phyloP scores from a whole-genome alignment of 768 basidiomycete species.

The Favolaschia claudopus region DNA sequence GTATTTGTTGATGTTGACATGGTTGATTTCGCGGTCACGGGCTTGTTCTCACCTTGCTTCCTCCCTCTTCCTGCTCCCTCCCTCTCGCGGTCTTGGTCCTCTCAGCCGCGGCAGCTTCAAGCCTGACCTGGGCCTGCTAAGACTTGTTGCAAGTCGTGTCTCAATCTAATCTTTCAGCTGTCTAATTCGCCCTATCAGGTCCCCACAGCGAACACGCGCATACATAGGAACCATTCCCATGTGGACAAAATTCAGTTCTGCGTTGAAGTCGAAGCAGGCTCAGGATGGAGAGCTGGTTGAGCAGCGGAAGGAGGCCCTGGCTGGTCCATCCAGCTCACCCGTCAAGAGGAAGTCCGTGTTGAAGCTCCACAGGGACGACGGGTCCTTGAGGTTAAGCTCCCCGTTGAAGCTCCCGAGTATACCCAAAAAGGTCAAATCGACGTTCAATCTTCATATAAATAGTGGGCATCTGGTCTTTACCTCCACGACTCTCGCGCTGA shows the following conservation, averaged over 20 bases:
- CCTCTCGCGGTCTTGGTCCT: neutral
- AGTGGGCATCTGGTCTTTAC: constrained; percentile 42
- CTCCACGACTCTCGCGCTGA: constrained; percentile 39
- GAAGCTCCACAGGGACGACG: constrained; percentile 62
- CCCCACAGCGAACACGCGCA: neutral
- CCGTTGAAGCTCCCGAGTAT: constrained; percentile 43
- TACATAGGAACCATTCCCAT: neutral
- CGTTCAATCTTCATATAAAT: constrained; percentile 44
- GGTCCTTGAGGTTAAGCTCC: constrained; percentile 42
- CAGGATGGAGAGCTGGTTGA: constrained; percentile 6
- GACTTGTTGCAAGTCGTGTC: neutral
- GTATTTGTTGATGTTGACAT: neutral
- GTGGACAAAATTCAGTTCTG: constrained; percentile 24
- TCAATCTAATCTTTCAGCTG: neutral
- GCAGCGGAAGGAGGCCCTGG: constrained; percentile 41
- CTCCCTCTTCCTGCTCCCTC: neutral
- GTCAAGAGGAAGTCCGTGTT: constrained; percentile 52
- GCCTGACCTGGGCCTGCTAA: constrained; percentile 14
- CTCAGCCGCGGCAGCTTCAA: neutral
- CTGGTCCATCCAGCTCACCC: constrained; percentile 57
- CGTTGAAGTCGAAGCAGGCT: constrained; percentile 25
- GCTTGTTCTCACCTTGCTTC: too few relatives aligned
- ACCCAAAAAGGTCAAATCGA: constrained; percentile 62
- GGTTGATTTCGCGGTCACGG: too few relatives aligned
- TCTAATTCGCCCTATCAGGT: neutral